Percentiles rank a stretch among this genome's conserved stretches.
Conservation (phyloP, 768 basidiomycete genomes). For the Panus rudis region DNA sequence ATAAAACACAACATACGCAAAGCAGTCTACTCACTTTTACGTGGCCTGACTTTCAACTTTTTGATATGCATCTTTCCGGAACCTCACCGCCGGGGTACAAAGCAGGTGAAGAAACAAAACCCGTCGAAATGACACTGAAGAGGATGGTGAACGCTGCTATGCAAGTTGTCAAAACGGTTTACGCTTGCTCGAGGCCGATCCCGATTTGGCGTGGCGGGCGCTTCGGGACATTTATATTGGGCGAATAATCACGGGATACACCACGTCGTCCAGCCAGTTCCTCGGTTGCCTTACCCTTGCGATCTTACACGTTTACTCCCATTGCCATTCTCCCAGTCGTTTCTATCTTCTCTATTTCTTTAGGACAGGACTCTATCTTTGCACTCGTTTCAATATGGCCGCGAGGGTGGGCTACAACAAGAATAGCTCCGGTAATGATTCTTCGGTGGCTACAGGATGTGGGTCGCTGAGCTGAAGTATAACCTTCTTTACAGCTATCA, state of each 20-base stretch:
- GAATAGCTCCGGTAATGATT: constrained; percentile 74
- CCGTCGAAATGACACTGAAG: background rate
- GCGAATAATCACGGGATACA: too few species aligned
- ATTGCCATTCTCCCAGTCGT: constrained; percentile 1
- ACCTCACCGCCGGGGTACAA: constrained; percentile 6
- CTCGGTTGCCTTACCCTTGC: too few species aligned
- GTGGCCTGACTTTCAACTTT: constrained; percentile 73
- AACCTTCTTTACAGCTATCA: constrained; percentile 57
- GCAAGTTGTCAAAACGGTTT: too few species aligned
- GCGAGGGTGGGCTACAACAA: constrained; percentile 55
- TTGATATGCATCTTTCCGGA: constrained; percentile 56
- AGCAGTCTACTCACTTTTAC: constrained; percentile 46
- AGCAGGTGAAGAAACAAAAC: background rate
- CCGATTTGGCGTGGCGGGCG: background rate
- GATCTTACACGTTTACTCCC: too few species aligned
- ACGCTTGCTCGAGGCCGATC: too few species aligned
- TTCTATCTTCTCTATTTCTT: constrained; percentile 1
- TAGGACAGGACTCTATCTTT: constrained; percentile 4
- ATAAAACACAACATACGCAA: background rate
- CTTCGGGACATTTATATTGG: too few species aligned
- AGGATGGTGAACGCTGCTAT: too few species aligned
- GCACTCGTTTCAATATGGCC: constrained; percentile 14
- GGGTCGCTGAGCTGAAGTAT: background rate
- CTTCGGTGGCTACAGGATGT: background rate
- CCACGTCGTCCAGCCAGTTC: too few species aligned